Percentiles rank a stretch among this genome's conserved stretches.
Conservation (phyloP, 495 filamentous ascomycete species). For the Stereocaulon alpinum region DNA sequence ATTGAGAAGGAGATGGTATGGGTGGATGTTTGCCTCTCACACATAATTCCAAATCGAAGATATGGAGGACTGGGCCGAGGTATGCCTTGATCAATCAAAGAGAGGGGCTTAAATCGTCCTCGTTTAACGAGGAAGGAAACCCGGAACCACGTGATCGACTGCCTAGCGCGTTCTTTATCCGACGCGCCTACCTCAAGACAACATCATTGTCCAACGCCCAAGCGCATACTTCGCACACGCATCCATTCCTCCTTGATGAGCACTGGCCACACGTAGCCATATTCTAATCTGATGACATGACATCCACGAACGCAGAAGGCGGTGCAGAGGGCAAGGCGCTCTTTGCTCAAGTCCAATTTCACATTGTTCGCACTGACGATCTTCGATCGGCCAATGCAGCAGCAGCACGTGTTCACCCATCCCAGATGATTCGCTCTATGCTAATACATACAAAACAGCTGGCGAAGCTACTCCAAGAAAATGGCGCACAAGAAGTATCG, state of each 20-base stretch:
- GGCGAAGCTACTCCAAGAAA: conserved; percentile 27
- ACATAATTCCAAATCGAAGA: conserved; percentile 1
- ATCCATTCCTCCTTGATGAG: background rate
- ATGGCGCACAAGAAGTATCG: conserved; percentile 37
- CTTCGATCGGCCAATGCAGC: conserved; percentile 31
- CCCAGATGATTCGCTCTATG: background rate
- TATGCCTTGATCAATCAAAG: conserved; percentile 1
- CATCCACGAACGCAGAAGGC: background rate
- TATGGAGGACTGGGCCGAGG: background rate
- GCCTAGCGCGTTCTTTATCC: conserved; percentile 4
- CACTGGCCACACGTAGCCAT: background rate
- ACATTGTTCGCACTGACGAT: conserved; percentile 30
- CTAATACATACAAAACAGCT: conserved; percentile 3
- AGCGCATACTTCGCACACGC: background rate
- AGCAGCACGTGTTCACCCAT: conserved; percentile 31
- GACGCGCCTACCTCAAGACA: conserved; percentile 5
- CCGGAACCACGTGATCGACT: background rate
- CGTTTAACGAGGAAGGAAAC: background rate
- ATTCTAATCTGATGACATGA: background rate
- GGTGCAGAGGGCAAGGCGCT: conserved; percentile 10
- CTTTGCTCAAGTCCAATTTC: conserved; percentile 28
- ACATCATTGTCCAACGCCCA: background rate
- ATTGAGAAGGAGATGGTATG: background rate
- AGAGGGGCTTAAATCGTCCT: background rate
- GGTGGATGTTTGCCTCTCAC: background rate